phyloP scores from a whole-genome alignment of 2,329 filamentous ascomycete genomes.

The Ophiostoma sp. region DNA sequence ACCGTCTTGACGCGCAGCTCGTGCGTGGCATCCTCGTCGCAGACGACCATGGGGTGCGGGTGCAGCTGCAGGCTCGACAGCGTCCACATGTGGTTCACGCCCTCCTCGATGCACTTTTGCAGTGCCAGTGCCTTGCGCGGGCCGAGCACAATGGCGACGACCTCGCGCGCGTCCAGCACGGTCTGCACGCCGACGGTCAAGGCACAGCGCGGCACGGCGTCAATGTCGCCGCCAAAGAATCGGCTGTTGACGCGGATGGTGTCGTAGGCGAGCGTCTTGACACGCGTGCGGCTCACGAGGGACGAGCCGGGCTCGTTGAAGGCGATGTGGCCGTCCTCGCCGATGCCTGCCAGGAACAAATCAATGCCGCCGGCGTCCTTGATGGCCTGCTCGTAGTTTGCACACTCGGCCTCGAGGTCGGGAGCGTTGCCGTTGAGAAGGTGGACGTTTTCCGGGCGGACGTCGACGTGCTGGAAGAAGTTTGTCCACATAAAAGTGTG shows the following conservation, averaged over 20 bases:
- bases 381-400: slow-evolving; percentile 68
- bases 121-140: slow-evolving; percentile 67
- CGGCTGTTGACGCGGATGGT: slow-evolving; percentile 71
- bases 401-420: slow-evolving; percentile 64
- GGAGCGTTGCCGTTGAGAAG: slow-evolving; percentile 68
- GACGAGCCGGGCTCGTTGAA: slow-evolving; percentile 78
- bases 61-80: slow-evolving; percentile 68
- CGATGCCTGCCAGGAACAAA: slow-evolving; percentile 71
- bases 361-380: slow-evolving; percentile 65
- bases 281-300: slow-evolving; percentile 62
- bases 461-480: slow-evolving; percentile 70
- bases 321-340: slow-evolving; percentile 72
- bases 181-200: slow-evolving; percentile 56
- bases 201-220: slow-evolving; percentile 63
- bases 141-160: slow-evolving; percentile 68
- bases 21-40: slow-evolving; percentile 65
- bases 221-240: slow-evolving; percentile 63
- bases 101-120: slow-evolving; percentile 67
- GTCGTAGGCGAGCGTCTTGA: slow-evolving; percentile 74
- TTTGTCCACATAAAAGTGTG: slow-evolving; percentile 80
- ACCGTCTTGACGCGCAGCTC: slow-evolving; percentile 62
- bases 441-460: slow-evolving; percentile 63
- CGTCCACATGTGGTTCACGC: slow-evolving; percentile 77
- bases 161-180: slow-evolving; percentile 64
- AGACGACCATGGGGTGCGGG: slow-evolving; percentile 66